A percentile compares a stretch with the other conserved stretches of the same genome.
phyloP scores from a whole-genome alignment of 257 asterid species.

The Petrea volubilis region DNA sequence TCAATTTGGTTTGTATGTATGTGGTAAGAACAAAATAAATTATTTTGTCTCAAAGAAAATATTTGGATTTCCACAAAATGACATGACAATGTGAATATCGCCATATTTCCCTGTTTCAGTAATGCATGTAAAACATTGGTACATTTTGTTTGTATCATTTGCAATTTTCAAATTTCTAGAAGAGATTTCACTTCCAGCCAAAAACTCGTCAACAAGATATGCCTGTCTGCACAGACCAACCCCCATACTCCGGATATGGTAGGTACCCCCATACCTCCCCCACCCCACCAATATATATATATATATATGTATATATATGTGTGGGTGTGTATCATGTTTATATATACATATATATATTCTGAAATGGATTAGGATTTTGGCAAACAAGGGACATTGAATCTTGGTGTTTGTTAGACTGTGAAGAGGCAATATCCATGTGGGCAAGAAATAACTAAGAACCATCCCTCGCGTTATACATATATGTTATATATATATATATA shows the following conservation, averaged over 20 bases:
- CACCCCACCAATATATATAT: not conserved
- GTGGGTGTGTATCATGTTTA: too few species aligned
- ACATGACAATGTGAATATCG: constrained; percentile 24
- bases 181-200: constrained; percentile 25
- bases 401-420: too few species aligned
- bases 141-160: constrained; percentile 21
- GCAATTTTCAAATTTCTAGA: not conserved
- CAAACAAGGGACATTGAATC: too few species aligned
- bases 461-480: too few species aligned
- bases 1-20: too few species aligned
- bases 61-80: constrained; percentile 6
- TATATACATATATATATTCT: too few species aligned
- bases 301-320: too few species aligned
- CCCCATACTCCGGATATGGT: not conserved
- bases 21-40: too few species aligned
- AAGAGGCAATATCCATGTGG: too few species aligned
- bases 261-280: not conserved
- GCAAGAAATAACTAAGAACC: too few species aligned
- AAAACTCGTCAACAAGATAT: constrained; percentile 19
- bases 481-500: too few species aligned
- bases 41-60: not conserved
- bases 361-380: too few species aligned
- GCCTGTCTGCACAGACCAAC: constrained; percentile 19
- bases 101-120: constrained; percentile 22
- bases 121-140: constrained; percentile 5